Evolutionary conservation across 805 yeast species (phyloP).

Genomic region (Tetrapisispora iriomotensis): DNA sequence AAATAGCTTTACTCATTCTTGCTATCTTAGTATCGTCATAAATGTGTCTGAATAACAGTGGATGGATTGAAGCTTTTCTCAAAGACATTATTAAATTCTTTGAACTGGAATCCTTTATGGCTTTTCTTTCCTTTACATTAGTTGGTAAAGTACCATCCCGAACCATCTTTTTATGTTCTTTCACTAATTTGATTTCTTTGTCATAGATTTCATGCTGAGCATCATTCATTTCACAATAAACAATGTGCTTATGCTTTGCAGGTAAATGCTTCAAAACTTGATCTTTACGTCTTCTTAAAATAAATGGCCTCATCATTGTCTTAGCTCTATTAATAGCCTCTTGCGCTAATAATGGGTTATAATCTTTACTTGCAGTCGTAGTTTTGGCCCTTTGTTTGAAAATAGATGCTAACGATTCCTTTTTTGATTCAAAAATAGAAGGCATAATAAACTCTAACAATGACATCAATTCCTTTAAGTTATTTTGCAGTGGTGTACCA

Average conservation of each 20-base stretch:
- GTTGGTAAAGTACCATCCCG: slow-evolving; percentile 14
- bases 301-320: slow-evolving; percentile 97
- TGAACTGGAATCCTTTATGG: slow-evolving; percentile 29
- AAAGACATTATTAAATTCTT: slow-evolving; percentile 77
- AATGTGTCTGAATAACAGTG: slow-evolving; percentile 62
- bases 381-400: slow-evolving; percentile 85
- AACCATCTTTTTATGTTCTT: slow-evolving; percentile 27
- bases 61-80: slow-evolving; percentile 90
- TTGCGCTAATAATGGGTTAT: slow-evolving; percentile 75
- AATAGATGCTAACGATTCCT: slow-evolving; percentile 69
- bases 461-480: slow-evolving; percentile 81
- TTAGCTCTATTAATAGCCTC: slow-evolving; percentile 91
- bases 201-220: slow-evolving; percentile 52
- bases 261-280: slow-evolving; percentile 91
- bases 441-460: slow-evolving; percentile 88
- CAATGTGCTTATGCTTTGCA: slow-evolving; percentile 53
- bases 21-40: slow-evolving; percentile 48
- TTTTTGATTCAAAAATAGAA: slow-evolving; percentile 62
- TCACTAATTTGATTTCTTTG: slow-evolving; percentile 39
- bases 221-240: slow-evolving; percentile 52
- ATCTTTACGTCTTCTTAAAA: slow-evolving; percentile 79
- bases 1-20: slow-evolving; percentile 67
- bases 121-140: slow-evolving; percentile 23
- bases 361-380: slow-evolving; percentile 39
- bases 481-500: slow-evolving; percentile 96